phyloP scores from a whole-genome alignment of 2,329 filamentous ascomycete species.

The Penicillium sp. region DNA sequence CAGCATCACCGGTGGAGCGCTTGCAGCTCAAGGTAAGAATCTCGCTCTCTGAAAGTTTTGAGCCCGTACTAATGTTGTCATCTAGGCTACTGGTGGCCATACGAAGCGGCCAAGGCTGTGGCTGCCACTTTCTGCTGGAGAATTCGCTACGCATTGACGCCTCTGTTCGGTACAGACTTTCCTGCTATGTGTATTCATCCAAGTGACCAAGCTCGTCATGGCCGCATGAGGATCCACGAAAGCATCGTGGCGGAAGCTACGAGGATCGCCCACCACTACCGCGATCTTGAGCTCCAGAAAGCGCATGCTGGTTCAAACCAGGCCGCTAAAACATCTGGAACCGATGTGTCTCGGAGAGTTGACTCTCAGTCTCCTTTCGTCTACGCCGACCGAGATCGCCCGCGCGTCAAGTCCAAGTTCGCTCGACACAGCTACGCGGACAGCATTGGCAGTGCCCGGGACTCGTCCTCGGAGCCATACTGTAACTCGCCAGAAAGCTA shows the following conservation, averaged over 20 bases:
- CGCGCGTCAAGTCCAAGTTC: slow-evolving; percentile 17
- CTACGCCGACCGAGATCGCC: slow-evolving; percentile 18
- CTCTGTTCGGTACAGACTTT: slow-evolving; percentile 82
- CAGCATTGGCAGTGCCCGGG: slow-evolving; percentile 38
- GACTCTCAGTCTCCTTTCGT: neutral
- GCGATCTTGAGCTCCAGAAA: slow-evolving; percentile 27
- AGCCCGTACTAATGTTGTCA: slow-evolving; percentile 4
- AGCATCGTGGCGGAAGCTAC: slow-evolving; percentile 52
- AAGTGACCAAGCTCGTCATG: slow-evolving; percentile 56
- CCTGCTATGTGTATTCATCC: slow-evolving; percentile 64
- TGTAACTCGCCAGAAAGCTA: slow-evolving; percentile 40
- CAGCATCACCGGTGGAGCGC: slow-evolving; percentile 88
- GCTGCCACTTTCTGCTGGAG: slow-evolving; percentile 83
- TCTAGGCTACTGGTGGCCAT: slow-evolving; percentile 95
- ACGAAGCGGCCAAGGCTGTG: slow-evolving; percentile 73
- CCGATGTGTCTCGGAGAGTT: neutral
- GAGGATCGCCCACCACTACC: slow-evolving; percentile 29
- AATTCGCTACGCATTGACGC: slow-evolving; percentile 80
- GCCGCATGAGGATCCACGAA: slow-evolving; percentile 61
- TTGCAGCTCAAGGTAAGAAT: slow-evolving; percentile 73
- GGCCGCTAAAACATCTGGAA: neutral
- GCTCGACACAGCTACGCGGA: slow-evolving; percentile 25
- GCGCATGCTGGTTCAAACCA: slow-evolving; percentile 6
- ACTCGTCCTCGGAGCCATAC: slow-evolving; percentile 37
- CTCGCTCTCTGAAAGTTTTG: neutral